Evolutionary conservation across 2,329 filamentous ascomycete species (phyloP).

Genomic region (Penicillium hordei): DNA sequence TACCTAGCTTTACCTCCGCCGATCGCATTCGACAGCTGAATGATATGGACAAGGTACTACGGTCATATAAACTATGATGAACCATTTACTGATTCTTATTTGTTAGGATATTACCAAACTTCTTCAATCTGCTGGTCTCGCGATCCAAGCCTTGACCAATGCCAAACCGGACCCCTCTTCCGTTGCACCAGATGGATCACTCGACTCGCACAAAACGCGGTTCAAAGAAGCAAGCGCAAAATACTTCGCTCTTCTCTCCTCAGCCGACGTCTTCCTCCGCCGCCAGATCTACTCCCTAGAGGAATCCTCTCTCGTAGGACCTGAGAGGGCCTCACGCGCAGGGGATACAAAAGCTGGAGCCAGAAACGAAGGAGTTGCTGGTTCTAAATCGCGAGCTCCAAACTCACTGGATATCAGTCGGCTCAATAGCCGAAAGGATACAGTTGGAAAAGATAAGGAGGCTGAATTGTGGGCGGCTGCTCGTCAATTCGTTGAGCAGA

Average conservation of each 20-base stretch:
- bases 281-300: slow-evolving; percentile 76
- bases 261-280: slow-evolving; percentile 71
- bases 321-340: slow-evolving; percentile 40
- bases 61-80: not conserved
- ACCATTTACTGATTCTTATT: not conserved
- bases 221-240: slow-evolving; percentile 57
- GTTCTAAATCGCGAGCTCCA: slow-evolving; percentile 38
- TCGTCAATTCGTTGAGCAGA: slow-evolving; percentile 53
- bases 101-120: slow-evolving; percentile 53
- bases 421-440: slow-evolving; percentile 81
- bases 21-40: slow-evolving; percentile 80
- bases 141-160: slow-evolving; percentile 63
- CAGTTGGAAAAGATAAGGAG: slow-evolving; percentile 80
- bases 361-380: slow-evolving; percentile 26
- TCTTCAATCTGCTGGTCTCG: slow-evolving; percentile 60
- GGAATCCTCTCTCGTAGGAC: slow-evolving; percentile 71
- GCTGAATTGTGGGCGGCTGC: slow-evolving; percentile 71
- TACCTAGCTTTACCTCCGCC: slow-evolving; percentile 61
- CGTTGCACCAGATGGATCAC: slow-evolving; percentile 40
- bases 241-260: slow-evolving; percentile 72
- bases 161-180: slow-evolving; percentile 38
- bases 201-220: slow-evolving; percentile 58
- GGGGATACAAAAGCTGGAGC: slow-evolving; percentile 31
- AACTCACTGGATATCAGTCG: slow-evolving; percentile 78
- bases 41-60: slow-evolving; percentile 67